Evolutionary conservation across 208 protist genomes (phyloP), one percentile per base, ranked within the genome.

Genomic region (Wallacemonas sp.): DNA sequence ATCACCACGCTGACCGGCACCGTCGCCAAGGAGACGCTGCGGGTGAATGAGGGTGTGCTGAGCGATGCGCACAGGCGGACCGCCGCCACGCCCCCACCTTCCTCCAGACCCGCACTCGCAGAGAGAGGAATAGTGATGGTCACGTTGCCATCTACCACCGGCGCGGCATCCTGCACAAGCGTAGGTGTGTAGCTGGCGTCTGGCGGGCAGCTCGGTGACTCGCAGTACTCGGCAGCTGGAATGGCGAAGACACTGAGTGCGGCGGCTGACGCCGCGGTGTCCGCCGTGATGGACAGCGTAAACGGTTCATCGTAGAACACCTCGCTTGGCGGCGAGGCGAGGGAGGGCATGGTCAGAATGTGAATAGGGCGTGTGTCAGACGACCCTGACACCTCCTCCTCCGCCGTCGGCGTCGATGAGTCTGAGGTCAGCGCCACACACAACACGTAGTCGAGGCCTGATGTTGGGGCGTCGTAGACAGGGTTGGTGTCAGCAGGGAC

Each of bases 291-390:
- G 5, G 39, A 24, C 14, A 66, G 9, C 21, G 45, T 1, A 41
- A 66, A 66, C 24, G 61, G 61, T 4, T 19, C 26, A 21, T 66
- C 61, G 15, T 41, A 46, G 61, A 42, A 66, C 24, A 66, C 61
- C 24, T 46, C 45, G 6, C 5, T 15, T n/a, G 61, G 61, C 27
- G 14, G n/a, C 8, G n/a, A 4, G 3, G 44, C 30, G 6, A 55
- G n/a, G 12, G 36, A 26, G 8, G 61, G 61, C 21, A 27, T 31
- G 27, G 34, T 9, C 41, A 66, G 2, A 30, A 54, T 33, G 8
- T 41, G 61, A 58, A 58, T 39, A 6, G 27, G 6, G 11, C 38
- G 34, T 12, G 9, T 9, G 34, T 34, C 12, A 19, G 38, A 19
- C 31, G 39, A n/a, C n/a, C n/a, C n/a, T n/a, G n/a, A n/a, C n/a